phyloP scores from a whole-genome alignment of 2,329 filamentous ascomycete genomes.

The Ramularia collo-cygni region DNA sequence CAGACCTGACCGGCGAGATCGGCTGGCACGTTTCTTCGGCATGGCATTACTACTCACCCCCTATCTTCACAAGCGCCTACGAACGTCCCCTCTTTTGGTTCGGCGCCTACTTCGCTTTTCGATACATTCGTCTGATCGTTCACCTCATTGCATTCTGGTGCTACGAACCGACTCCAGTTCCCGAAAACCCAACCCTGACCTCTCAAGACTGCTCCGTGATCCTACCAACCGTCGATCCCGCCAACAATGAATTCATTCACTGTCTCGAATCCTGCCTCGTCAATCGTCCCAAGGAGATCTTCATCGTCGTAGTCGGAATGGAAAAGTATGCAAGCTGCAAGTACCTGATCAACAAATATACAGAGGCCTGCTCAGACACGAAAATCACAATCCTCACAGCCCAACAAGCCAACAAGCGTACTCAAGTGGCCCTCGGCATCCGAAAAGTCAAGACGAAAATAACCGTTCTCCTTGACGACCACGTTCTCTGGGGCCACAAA shows the following conservation, averaged over 20 bases:
- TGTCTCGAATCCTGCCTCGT: slow-evolving; percentile 4
- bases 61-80: not conserved
- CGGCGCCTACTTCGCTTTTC: slow-evolving; percentile 7
- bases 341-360: no score
- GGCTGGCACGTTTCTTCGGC: no score
- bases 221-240: slow-evolving; percentile 8
- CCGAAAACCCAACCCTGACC: not conserved
- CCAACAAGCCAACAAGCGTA: slow-evolving; percentile 7
- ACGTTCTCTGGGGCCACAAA: slow-evolving; percentile 5
- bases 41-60: no score
- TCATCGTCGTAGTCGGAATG: slow-evolving; percentile 7
- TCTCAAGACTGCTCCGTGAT: slow-evolving; percentile 7
- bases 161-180: slow-evolving; percentile 5
- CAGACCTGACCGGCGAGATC: no score
- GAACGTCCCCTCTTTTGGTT: slow-evolving; percentile 5
- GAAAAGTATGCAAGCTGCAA: slow-evolving; percentile 2
- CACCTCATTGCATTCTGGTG: slow-evolving; percentile 6
- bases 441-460: slow-evolving; percentile 3
- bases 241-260: slow-evolving; percentile 8
- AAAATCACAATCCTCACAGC: not conserved
- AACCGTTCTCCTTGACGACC: slow-evolving; percentile 7
- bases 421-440: slow-evolving; percentile 5
- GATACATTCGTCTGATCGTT: slow-evolving; percentile 7
- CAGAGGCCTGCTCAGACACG: not conserved
- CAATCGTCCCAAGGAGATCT: slow-evolving; percentile 4